Percentiles rank a stretch among this genome's conserved stretches.
Conservation (phyloP, 805 yeast species). For the Saturnispora quitensis region DNA sequence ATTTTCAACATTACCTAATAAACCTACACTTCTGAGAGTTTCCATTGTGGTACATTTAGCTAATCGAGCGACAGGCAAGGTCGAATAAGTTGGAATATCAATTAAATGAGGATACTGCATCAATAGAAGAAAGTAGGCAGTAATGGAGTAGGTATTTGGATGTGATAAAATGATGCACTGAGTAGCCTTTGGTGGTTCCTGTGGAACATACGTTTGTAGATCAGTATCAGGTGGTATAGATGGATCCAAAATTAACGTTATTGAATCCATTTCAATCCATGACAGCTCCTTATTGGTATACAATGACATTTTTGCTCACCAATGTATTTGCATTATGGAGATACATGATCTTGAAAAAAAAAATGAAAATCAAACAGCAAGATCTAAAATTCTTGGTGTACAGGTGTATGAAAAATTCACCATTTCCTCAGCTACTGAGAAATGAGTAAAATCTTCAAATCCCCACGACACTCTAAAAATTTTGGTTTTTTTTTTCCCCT, state of each 20-base stretch:
- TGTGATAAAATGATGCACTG: slow-evolving; percentile 62
- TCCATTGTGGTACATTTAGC: slow-evolving; percentile 87
- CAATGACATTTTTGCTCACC: not conserved
- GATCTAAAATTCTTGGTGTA: not conserved
- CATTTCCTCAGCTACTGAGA: not conserved
- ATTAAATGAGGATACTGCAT: slow-evolving; percentile 49
- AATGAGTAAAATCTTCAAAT: not conserved
- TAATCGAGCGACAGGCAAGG: slow-evolving; percentile 80
- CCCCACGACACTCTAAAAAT: not conserved
- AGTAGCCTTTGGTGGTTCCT: slow-evolving; percentile 1
- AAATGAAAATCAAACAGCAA: not conserved
- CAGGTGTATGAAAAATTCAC: not conserved
- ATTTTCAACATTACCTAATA: slow-evolving; percentile 60
- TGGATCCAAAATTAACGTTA: not conserved
- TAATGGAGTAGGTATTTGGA: slow-evolving; percentile 67
- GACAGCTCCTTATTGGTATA: not conserved
- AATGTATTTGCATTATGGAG: not conserved
- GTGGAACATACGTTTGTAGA: slow-evolving; percentile 16
- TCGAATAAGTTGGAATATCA: slow-evolving; percentile 70
- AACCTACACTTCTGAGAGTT: slow-evolving; percentile 59
- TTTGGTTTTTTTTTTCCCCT: not conserved
- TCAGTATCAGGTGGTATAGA: not conserved
- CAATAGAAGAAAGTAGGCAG: slow-evolving; percentile 68
- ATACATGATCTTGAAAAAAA: no score
- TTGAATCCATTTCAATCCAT: not conserved